phyloP scores from a whole-genome alignment of 2,329 filamentous ascomycete species.

The Pleoardoris graminearum region DNA sequence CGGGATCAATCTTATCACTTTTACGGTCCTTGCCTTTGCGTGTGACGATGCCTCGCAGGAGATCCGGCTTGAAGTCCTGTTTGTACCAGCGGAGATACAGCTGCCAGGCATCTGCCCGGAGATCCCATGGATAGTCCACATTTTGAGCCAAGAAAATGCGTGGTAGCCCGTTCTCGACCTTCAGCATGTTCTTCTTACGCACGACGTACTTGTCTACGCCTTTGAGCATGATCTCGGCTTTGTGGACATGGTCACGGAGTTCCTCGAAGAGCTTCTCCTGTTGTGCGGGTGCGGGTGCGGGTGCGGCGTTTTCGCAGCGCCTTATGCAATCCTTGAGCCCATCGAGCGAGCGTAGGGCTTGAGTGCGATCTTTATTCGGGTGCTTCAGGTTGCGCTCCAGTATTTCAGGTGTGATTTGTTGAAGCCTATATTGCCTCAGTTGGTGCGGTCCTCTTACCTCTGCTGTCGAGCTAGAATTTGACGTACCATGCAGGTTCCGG shows the following conservation, averaged over 20 bases:
- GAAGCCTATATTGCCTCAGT: background rate
- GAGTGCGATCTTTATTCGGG: background rate
- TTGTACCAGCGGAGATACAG: conserved; percentile 53
- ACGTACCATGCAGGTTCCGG: background rate
- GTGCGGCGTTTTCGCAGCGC: conserved; percentile 19
- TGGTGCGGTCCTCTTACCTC: background rate
- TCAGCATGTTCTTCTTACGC: conserved; percentile 42
- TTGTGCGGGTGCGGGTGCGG: background rate
- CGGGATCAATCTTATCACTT: conserved; percentile 31
- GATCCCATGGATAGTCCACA: conserved; percentile 49
- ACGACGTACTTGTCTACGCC: conserved; percentile 38
- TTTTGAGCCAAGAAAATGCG: conserved; percentile 44
- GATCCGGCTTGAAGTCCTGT: conserved; percentile 48
- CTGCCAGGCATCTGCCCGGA: conserved; percentile 52
- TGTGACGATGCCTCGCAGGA: conserved; percentile 51
- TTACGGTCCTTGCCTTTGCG: conserved; percentile 23
- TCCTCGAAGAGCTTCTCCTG: conserved; percentile 29
- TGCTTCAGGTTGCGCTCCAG: background rate
- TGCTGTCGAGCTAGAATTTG: background rate
- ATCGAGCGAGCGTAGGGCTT: conserved; percentile 3
- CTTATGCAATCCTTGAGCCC: conserved; percentile 21
- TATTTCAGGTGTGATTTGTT: background rate
- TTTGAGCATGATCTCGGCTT: conserved; percentile 39
- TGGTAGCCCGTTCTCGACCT: conserved; percentile 42
- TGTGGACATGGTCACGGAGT: conserved; percentile 45